A percentile compares a stretch with the other conserved stretches of the same genome.
phyloP scores from a whole-genome alignment of 2,329 filamentous ascomycete species.

The Pseudomassariella vexata region DNA sequence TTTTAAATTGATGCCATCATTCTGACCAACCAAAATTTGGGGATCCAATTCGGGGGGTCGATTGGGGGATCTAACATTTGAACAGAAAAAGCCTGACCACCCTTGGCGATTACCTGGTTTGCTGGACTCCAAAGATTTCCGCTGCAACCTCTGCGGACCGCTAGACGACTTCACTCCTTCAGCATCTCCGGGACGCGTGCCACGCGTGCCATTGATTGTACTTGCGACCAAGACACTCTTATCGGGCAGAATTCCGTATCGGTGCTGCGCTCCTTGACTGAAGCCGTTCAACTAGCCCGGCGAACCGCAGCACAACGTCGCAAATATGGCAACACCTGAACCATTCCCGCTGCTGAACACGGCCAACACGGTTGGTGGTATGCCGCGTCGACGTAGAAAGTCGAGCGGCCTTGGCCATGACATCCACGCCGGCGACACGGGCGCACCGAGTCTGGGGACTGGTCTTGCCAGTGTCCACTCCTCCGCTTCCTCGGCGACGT shows the following conservation, averaged over 20 bases:
- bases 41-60: no score
- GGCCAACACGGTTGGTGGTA: slow-evolving; percentile 32
- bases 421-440: slow-evolving; percentile 49
- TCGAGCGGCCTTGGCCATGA: slow-evolving; percentile 49
- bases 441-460: slow-evolving; percentile 48
- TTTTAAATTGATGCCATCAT: no score
- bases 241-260: neutral
- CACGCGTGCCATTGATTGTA: neutral
- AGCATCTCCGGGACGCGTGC: slow-evolving; percentile 13
- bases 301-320: slow-evolving; percentile 1
- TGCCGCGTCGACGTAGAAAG: slow-evolving; percentile 45
- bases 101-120: no score
- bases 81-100: no score
- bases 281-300: slow-evolving; percentile 1
- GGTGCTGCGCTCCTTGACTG: neutral
- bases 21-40: no score
- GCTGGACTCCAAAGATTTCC: no score
- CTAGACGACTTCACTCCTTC: slow-evolving; percentile 23
- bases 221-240: neutral
- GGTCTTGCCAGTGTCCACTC: slow-evolving; percentile 40
- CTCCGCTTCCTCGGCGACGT: slow-evolving; percentile 10
- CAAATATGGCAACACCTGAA: slow-evolving; percentile 40
- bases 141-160: no score
- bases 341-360: slow-evolving; percentile 51
- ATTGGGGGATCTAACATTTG: no score